Evolutionary conservation across 2,329 filamentous ascomycete genomes (phyloP), one percentile per base, ranked within the genome.

Genomic region (Coniosporium tulheliwenetii): DNA sequence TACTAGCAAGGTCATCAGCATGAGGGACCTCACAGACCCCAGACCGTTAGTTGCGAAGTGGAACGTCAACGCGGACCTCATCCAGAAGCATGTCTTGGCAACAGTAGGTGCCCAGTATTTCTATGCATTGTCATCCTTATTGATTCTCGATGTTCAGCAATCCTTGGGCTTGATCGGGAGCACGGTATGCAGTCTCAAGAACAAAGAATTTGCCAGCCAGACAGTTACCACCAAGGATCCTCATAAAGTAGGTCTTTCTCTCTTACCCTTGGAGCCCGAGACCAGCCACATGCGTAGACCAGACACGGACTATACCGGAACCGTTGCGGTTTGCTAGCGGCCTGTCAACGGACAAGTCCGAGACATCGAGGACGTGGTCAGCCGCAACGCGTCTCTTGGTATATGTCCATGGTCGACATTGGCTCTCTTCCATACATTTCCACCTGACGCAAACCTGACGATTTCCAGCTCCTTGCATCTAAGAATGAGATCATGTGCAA

Each of bases 171-270:
- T 36, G 16, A 43, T 47, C 30, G 47, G 53, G 30, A 37, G 57
- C 37, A 63, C 64, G 3, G 53, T 68, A 26, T 62, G 78, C 39
- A 71, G 82, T 5, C 66, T 93, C 39, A 74, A 75, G 47, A 77
- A 85, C 48, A 56, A 71, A 2, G 72, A 79, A 1, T 89, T 93
- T 53, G 74, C 75, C 2, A 67, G 77, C 41, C 76, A 75, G 49
- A 85, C 84, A 0, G 69, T 84, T 39, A 66, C 73, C 16, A 73
- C 69, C 41, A 75, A 71, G 47, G 64, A 69, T 41, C 50, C 56
- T 13, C 47, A 53, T 14, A 57, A 57, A 13, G 52, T 59, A 44
- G 44, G 52, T 46, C 19, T 26, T 26, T 26, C 19, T 26, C 19
- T 26, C 19, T 26, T 26, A 26, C 19, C 19, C 19, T 26, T 26